Evolutionary conservation across 768 basidiomycete genomes (phyloP), one percentile per base, ranked within the genome.

Genomic region (Exidia glandulosa): DNA sequence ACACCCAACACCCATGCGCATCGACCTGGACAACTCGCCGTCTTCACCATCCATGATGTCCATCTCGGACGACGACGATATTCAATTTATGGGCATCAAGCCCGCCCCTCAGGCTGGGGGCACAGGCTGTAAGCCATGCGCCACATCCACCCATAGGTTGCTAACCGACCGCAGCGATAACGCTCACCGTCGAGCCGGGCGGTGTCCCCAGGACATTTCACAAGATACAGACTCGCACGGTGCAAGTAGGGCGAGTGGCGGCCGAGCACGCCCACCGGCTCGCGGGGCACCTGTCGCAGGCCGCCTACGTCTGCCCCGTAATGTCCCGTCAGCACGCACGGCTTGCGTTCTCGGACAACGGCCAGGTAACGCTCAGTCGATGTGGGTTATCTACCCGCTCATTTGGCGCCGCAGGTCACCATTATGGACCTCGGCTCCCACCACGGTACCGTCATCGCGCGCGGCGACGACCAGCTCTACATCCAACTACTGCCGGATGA

Each of bases 311-410:
- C 56, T 90, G 88, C 67, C 84, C 87, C 32, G 88, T 90, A 52
- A 85, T 91, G 63, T 88, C 86, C 69, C 80, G 88, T 29, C 81
- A 74, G 66, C 88, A 91, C 74, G 88, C 88, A 60, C 87, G 83
- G 77, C 83, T 91, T 61, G 77, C 79, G 25, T 85, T 90, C 70
- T 77, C 84, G 3, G 84, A 87, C 65, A 79, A 77, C 63, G 86
- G 87, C 52, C 79, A 81, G 74, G 88, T 89, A 79, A 63, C 78
- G 66, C 61, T 55, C 47, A 36, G 2, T 14, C 3, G 12, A 7
- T 16, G 34, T 7, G 7, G 34, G 16, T 16, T 7, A 16, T 7
- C 54, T 60, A 56, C 57, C 45, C 56, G 60, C 37, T 34, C 50
- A 30, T 37, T 59, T 65, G 65, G 61, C 59, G 62, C 64, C 56